These are phyloP conservation scores for Penicillium digitatum DNA, from an alignment of 2,329 filamentous ascomycete species.

Conservation along the genomic window DNA sequence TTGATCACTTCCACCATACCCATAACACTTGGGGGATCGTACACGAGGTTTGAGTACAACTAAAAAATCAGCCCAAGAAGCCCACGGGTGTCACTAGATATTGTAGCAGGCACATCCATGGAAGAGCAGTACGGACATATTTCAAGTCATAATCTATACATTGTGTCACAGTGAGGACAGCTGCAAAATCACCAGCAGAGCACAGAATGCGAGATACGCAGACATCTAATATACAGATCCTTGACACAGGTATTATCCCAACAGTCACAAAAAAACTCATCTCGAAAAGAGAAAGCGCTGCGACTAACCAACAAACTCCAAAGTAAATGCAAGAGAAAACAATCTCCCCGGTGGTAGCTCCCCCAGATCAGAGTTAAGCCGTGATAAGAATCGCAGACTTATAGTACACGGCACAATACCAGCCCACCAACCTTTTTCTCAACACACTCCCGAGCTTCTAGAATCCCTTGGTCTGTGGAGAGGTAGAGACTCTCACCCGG, in stretches of 20 bases:
- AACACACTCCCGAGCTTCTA: conserved; percentile 79
- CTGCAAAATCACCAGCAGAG: conserved; percentile 17
- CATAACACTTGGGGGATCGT: not conserved
- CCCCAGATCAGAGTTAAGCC: conserved; percentile 7
- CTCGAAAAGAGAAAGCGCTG: conserved; percentile 31
- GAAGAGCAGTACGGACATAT: conserved; percentile 6
- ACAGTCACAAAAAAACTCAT: conserved; percentile 30
- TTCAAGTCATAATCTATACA: conserved; percentile 28
- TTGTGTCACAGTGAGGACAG: conserved; percentile 13
- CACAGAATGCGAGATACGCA: conserved; percentile 24
- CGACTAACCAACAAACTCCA: conserved; percentile 38
- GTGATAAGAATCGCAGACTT: conserved; percentile 13
- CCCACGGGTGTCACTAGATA: not conserved
- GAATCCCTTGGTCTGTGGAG: conserved; percentile 68
- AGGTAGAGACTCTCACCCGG: conserved; percentile 81
- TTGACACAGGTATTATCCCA: conserved; percentile 31
- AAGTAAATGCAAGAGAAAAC: conserved; percentile 33
- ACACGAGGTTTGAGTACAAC: too few species aligned
- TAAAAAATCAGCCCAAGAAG: not conserved
- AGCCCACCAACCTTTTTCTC: conserved; percentile 76
- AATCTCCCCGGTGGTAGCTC: conserved; percentile 16
- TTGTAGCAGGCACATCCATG: not conserved
- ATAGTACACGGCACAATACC: conserved; percentile 66
- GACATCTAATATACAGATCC: conserved; percentile 39
- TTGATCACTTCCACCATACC: not conserved